Conservation (phyloP, 1,284 basidiomycete species). For the Polyporus tsugae region DNA sequence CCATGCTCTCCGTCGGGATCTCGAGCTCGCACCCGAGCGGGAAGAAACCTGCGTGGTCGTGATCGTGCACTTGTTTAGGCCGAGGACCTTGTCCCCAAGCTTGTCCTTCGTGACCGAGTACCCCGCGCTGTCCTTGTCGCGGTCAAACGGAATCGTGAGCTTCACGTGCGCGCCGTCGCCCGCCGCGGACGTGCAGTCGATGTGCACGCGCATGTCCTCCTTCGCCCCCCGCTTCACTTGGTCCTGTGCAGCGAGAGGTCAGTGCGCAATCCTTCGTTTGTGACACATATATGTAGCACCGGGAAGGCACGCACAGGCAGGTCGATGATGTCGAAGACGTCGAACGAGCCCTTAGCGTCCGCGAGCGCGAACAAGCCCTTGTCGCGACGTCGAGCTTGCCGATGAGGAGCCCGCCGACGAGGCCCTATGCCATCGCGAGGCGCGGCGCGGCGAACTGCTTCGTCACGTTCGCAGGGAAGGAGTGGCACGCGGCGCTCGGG, state of each 20-base stretch:
- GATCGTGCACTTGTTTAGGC: conserved; percentile 14
- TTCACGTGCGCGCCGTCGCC: neutral
- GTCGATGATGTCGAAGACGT: conserved; percentile 18
- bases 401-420: conserved; percentile 18
- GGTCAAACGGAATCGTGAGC: conserved; percentile 17
- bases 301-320: conserved; percentile 8
- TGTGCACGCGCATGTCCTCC: conserved; percentile 20
- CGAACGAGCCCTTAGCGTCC: neutral
- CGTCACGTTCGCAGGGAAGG: neutral
- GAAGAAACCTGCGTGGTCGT: conserved; percentile 21
- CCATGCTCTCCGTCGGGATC: conserved; percentile 18
- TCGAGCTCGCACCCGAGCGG: conserved; percentile 15
- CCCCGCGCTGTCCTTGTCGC: conserved; percentile 19
- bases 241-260: neutral
- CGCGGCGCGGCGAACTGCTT: conserved; percentile 8
- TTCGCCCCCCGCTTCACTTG: conserved; percentile 13
- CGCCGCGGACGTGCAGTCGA: conserved; percentile 15
- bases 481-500: conserved; percentile 5
- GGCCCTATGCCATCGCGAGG: conserved; percentile 17
- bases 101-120: conserved; percentile 16
- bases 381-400: conserved; percentile 10
- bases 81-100: conserved; percentile 11
- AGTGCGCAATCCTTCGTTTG: neutral
- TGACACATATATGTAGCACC: neutral
- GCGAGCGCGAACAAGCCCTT: conserved; percentile 14